phyloP scores from a whole-genome alignment of 495 filamentous ascomycete species.

The Tuber borchii region DNA sequence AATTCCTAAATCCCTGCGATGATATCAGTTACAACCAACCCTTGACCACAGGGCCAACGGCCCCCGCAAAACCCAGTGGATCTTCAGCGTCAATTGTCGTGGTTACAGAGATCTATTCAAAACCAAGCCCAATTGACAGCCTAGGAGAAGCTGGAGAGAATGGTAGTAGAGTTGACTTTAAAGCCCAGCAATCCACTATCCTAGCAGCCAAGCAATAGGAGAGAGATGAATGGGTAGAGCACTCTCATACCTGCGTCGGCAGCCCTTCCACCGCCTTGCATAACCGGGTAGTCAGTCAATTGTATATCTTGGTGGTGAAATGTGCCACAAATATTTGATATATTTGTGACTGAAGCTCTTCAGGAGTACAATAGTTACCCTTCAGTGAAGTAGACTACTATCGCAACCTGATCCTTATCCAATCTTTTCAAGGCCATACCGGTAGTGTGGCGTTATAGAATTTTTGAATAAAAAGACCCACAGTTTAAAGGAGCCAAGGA shows the following conservation, averaged over 20 bases:
- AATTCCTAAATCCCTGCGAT: not conserved
- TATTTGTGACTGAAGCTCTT: not conserved
- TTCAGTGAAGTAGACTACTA: not conserved
- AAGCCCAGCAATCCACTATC: not conserved
- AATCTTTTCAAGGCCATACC: not conserved
- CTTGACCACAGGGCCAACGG: not conserved
- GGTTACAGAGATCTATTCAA: not conserved
- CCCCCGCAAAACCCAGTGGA: not conserved
- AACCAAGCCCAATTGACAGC: not conserved
- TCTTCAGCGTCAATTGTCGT: not conserved
- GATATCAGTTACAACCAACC: not conserved
- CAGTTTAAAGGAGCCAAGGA: not conserved
- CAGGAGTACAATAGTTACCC: too few relatives aligned
- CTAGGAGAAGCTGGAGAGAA: not conserved
- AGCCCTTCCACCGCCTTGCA: not conserved
- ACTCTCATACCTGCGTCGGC: not conserved
- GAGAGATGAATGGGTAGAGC: not conserved
- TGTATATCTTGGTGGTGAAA: not conserved
- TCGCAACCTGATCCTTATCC: not conserved
- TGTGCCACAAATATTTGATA: not conserved
- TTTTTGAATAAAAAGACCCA: not conserved
- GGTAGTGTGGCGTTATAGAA: not conserved
- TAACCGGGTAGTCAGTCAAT: not conserved
- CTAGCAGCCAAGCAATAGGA: not conserved
- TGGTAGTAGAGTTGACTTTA: not conserved